Base-by-base conservation (phyloP, 768 basidiomycete genomes). In the Kwoniella sp. region DNA sequence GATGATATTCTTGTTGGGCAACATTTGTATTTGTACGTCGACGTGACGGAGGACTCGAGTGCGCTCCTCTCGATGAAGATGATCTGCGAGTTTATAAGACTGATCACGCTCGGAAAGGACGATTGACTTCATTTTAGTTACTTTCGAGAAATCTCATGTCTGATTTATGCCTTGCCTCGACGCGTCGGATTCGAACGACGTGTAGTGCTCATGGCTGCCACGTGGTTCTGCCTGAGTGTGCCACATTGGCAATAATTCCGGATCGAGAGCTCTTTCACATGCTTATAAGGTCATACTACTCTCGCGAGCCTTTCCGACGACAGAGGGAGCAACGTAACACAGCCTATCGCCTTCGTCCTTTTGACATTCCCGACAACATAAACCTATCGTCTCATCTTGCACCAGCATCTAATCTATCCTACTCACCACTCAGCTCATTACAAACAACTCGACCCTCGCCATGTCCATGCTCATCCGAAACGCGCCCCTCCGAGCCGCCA, bases 391-490 rank as follows among this genome's bases (percentile, higher is more conserved):
- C 7, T 23, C 47, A 23, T 20, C 47, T 48, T 48, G 47, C 23
- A 7, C 47, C 7, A 20, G 20, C 20, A 20, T 48, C 47, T 20
- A n/a, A 45, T 45, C 17, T 26, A 8, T 4, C 50, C 9, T 4
- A 25, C 50, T 51, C 55, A 57, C 55, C 22, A 29, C 55, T 63
- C 62, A 61, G 41, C 17, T 20, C n/a, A n/a, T n/a, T 11, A 11
- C 34, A 13, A 5, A 5, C 5, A 22, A 17, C 3, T 28, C 50
- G 17, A n/a, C n/a, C 30, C 13, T 34, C 56, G 57, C 26, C 51
- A 79, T 79, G 77, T 79, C 77, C 51, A 38, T 74, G 65, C 59
- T 79, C 66, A 50, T 70, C 51, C 71, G 78, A 38, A 48, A 66
- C n/a, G 67, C 72, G 53, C 60, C 73, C 28, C 67, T 71, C 29